Conservation (phyloP, 1,284 basidiomycete genomes). For the Trichosporon faecale region DNA sequence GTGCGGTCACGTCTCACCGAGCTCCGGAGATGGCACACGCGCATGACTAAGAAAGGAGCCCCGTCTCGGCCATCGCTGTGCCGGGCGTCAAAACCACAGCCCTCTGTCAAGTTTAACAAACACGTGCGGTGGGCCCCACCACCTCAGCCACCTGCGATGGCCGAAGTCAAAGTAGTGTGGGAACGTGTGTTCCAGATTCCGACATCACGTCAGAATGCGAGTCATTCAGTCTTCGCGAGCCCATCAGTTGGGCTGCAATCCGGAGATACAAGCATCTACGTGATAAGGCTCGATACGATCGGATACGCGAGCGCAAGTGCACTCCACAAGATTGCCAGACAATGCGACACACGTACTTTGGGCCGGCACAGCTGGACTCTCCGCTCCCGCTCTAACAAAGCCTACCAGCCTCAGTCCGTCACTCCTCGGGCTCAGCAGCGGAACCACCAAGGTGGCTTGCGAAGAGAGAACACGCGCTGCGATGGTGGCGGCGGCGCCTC, state of each 20-base stretch:
- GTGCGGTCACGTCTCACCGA: background rate
- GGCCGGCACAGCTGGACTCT: background rate
- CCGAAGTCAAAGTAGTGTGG: background rate
- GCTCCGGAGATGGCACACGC: background rate
- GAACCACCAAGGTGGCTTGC: background rate
- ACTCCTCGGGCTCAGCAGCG: no score
- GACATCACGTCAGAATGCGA: background rate
- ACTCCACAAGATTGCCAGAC: background rate
- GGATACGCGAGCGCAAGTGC: no score
- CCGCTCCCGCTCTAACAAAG: background rate
- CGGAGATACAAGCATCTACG: background rate
- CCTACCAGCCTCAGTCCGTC: background rate
- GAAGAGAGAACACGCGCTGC: background rate
- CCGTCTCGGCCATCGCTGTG: background rate
- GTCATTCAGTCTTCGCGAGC: background rate
- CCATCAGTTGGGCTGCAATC: background rate
- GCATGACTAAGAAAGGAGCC: background rate
- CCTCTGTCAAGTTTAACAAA: background rate
- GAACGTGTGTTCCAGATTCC: conserved; percentile 1
- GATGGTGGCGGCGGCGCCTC: background rate
- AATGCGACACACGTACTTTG: background rate
- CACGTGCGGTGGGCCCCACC: background rate
- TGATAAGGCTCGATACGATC: no score
- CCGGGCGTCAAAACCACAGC: no score
- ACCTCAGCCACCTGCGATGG: background rate